These are phyloP conservation scores for Pseudognaphalium luteoalbum DNA, from an alignment of 129 eudicot genomes.

Conservation along the genomic window DNA sequence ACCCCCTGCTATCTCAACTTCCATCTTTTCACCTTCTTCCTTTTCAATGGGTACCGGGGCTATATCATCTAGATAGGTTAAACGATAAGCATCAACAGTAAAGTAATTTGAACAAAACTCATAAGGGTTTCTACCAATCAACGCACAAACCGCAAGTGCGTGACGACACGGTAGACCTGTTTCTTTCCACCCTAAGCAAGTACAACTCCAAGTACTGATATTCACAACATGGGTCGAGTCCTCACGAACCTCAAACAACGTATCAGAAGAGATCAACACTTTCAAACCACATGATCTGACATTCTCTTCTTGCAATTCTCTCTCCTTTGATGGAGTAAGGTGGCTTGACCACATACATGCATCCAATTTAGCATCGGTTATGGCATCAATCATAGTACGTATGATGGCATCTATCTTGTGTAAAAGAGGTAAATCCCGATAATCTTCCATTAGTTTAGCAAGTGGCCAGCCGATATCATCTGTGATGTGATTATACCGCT, in stretches of 20 bases:
- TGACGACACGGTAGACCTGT: conserved; percentile 72
- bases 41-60: conserved; percentile 43
- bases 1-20: conserved; percentile 2
- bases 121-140: conserved; percentile 48
- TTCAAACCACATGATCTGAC: conserved; percentile 49
- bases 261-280: conserved; percentile 70
- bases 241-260: conserved; percentile 75
- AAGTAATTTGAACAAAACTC: conserved; percentile 60
- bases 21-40: conserved; percentile 31
- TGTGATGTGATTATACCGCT: conserved; percentile 54
- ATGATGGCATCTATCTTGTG: conserved; percentile 67
- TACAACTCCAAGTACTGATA: conserved; percentile 60
- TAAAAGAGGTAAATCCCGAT: conserved; percentile 48
- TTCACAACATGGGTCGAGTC: conserved; percentile 75
- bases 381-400: conserved; percentile 38
- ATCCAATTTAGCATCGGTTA: conserved; percentile 45
- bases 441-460: conserved; percentile 51
- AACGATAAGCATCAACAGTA: conserved; percentile 60
- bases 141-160: conserved; percentile 65
- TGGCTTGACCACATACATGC: conserved; percentile 56
- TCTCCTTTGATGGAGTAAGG: conserved; percentile 67
- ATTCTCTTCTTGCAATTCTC: conserved; percentile 49
- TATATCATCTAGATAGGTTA: conserved; percentile 54
- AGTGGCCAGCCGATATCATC: conserved; percentile 50
- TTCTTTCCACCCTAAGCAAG: conserved; percentile 75